These are phyloP conservation scores for Hemisphaericaspora subhashii DNA, from an alignment of 1,139 yeast species.

Conservation along the genomic window DNA sequence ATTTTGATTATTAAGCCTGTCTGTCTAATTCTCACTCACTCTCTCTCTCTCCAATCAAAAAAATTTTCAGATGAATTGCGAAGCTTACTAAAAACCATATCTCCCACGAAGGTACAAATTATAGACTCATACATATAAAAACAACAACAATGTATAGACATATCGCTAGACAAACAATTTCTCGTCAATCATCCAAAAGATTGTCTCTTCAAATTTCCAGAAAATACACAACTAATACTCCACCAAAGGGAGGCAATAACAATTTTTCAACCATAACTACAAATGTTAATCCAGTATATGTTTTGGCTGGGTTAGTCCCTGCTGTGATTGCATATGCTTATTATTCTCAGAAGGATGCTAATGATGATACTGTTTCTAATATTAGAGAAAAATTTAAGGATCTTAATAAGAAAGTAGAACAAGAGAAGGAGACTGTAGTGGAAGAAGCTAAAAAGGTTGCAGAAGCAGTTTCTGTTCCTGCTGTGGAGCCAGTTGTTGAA, in stretches of 20 bases:
- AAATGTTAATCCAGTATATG: not conserved
- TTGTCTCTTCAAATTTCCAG: not conserved
- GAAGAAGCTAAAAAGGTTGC: slow-evolving; percentile 1
- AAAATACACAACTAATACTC: not conserved
- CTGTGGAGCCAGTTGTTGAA: slow-evolving; percentile 5
- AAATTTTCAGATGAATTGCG: not conserved
- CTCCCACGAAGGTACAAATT: not conserved
- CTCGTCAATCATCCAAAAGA: slow-evolving; percentile 1
- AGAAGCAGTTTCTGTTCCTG: slow-evolving; percentile 1
- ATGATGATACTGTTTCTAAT: slow-evolving; percentile 1
- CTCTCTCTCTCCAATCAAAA: not conserved
- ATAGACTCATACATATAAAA: not conserved
- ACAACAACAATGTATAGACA: slow-evolving; percentile 3
- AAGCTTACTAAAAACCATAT: not conserved
- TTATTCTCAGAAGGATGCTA: not conserved
- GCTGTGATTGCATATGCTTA: not conserved
- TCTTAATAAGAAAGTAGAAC: not conserved
- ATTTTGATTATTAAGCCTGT: not conserved
- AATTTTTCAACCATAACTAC: not conserved
- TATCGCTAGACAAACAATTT: not conserved
- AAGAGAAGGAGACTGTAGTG: not conserved
- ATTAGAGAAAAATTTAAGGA: not conserved
- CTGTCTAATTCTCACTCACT: not conserved
- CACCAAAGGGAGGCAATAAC: no score
- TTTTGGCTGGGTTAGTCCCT: not conserved